Base-by-base conservation (phyloP, 1,139 yeast genomes). In the Yamadazyma oceani region DNA sequence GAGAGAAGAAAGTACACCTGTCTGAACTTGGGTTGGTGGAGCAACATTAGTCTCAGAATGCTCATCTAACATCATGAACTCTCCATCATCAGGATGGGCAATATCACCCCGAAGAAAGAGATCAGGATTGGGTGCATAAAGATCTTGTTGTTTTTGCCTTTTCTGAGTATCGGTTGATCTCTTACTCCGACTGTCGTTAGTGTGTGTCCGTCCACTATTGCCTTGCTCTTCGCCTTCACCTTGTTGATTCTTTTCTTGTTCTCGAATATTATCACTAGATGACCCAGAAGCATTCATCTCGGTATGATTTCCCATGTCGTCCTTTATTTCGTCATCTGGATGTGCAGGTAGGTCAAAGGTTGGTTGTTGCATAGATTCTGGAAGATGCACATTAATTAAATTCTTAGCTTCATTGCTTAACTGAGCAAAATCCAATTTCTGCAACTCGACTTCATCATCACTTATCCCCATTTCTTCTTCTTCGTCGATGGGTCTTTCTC, bases 1-100 rank as follows among this genome's bases (percentile, higher is more conserved):
- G 44, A 88, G 66, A 2, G 90, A 79, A 0, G 95, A 85, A 25
- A 88, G 70, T 13, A 88, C 90, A 54, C 96, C 96, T 19, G 88
- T 87, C 46, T 83, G 83, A 5, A 86, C 88, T 37, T 75, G 77
- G 31, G 73, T 66, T 0, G 95, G 95, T 0, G 90, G 89, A 0
- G 87, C 80, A 6, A 85, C 69, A 41, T 67, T 61, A 3, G 51
- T 61, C 38, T 76, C 85, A 15, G 73, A 78, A 28, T 77, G 69
- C 34, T 62, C 67, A 26, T 60, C 66, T 17, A 67, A 53, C 47
- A 64, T 49, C 45, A 64, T 46, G 35, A 66, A 64, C 23, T 65
- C 67, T 34, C 46, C 62, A 10, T 60, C 65, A 36, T 54, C 59
- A 16, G 58, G 59, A 25, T 53, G 55, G 12, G 50, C 51, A 10